These are phyloP conservation scores for Halenospora varia DNA, from an alignment of 495 filamentous ascomycete genomes.

Conservation along the genomic window DNA sequence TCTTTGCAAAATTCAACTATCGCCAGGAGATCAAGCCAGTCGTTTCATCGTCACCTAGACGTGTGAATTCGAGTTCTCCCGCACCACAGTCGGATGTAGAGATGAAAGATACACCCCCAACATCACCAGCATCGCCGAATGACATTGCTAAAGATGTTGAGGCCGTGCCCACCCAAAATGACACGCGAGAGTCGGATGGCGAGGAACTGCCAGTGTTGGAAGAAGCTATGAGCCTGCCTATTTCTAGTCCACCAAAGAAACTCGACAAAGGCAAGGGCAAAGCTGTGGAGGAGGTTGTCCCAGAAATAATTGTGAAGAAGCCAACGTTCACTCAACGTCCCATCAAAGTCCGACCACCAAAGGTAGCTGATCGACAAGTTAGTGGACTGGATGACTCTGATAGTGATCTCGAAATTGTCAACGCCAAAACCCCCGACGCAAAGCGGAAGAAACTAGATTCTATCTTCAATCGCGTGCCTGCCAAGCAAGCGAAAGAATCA, in stretches of 20 bases:
- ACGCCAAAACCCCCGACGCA: slow-evolving; percentile 9
- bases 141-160: not conserved
- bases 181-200: not conserved
- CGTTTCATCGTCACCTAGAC: slow-evolving; percentile 34
- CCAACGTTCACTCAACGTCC: slow-evolving; percentile 12
- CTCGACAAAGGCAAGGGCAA: slow-evolving; percentile 55
- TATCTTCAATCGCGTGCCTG: slow-evolving; percentile 67
- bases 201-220: slow-evolving; percentile 32
- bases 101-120: slow-evolving; percentile 48
- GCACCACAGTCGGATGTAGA: slow-evolving; percentile 39
- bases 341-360: slow-evolving; percentile 20
- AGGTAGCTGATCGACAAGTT: slow-evolving; percentile 30
- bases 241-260: slow-evolving; percentile 11
- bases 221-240: slow-evolving; percentile 8
- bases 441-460: slow-evolving; percentile 36
- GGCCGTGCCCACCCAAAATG: not conserved
- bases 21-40: slow-evolving; percentile 31
- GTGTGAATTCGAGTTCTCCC: slow-evolving; percentile 33
- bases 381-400: slow-evolving; percentile 49
- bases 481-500: slow-evolving; percentile 53
- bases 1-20: slow-evolving; percentile 84
- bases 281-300: slow-evolving; percentile 25
- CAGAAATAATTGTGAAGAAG: slow-evolving; percentile 8
- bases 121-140: slow-evolving; percentile 38
- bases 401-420: slow-evolving; percentile 61